These are phyloP conservation scores for Podospora comata DNA, from an alignment of 495 filamentous ascomycete species.

Conservation along the genomic window DNA sequence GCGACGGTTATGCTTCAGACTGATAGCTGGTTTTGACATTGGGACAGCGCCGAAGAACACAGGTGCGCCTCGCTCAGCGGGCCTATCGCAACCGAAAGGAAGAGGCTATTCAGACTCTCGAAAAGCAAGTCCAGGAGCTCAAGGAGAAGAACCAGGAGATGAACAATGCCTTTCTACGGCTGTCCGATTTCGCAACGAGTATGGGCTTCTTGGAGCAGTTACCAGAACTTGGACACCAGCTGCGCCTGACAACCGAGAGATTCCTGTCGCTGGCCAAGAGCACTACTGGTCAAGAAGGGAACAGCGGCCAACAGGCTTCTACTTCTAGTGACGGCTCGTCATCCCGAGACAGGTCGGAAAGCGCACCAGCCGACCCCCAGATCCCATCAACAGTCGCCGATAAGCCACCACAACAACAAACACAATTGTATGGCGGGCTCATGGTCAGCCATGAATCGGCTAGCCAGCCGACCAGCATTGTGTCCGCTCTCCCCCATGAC, in stretches of 20 bases:
- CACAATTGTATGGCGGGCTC: constrained; percentile 25
- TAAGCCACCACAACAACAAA: not conserved
- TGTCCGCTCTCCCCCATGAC: constrained; percentile 10
- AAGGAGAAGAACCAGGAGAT: constrained; percentile 67
- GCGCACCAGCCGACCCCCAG: constrained; percentile 6
- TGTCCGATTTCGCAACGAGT: constrained; percentile 58
- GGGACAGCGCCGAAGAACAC: constrained; percentile 72
- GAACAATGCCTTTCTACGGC: constrained; percentile 66
- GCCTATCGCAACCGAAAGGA: constrained; percentile 85
- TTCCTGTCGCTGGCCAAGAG: constrained; percentile 44
- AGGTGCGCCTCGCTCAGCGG: constrained; percentile 80
- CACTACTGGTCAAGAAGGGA: constrained; percentile 36
- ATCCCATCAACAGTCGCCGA: not conserved
- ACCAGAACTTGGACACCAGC: constrained; percentile 51
- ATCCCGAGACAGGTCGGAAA: not conserved
- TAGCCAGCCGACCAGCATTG: constrained; percentile 7
- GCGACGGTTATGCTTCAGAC: not conserved
- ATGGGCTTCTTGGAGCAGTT: constrained; percentile 48
- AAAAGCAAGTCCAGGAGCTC: constrained; percentile 62
- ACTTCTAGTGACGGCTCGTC: constrained; percentile 10
- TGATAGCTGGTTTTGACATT: constrained; percentile 17
- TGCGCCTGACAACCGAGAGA: constrained; percentile 43
- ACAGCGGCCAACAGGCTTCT: constrained; percentile 20
- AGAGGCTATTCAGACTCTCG: constrained; percentile 70
- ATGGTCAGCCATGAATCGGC: constrained; percentile 31